These are phyloP conservation scores for Amaranthus tricolor DNA, from an alignment of 179 eudicot genomes.

Conservation along the genomic window DNA sequence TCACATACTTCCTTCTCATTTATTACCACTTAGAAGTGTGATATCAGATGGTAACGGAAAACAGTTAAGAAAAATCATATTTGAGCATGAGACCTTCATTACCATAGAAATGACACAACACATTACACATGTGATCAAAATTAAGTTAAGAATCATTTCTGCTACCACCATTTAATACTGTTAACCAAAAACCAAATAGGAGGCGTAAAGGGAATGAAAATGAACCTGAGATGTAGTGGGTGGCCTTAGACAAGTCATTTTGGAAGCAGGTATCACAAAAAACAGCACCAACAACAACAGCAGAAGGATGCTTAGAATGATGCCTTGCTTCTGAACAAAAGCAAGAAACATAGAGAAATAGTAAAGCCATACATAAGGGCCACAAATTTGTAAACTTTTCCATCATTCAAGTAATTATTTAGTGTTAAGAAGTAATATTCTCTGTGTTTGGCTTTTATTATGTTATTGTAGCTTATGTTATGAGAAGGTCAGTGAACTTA, in stretches of 20 bases:
- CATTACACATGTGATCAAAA: neutral
- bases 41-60: no score
- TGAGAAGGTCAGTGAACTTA: constrained; percentile 13
- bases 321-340: constrained; percentile 47
- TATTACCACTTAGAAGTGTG: no score
- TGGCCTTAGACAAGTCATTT: constrained; percentile 38
- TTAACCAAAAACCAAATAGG: no score
- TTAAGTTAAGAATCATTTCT: no score
- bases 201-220: neutral
- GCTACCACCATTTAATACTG: no score
- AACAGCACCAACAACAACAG: constrained; percentile 61
- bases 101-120: neutral
- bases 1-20: no score
- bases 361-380: constrained; percentile 4
- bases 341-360: constrained; percentile 22
- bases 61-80: neutral
- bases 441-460: neutral
- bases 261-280: constrained; percentile 80
- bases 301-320: constrained; percentile 38
- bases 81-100: neutral
- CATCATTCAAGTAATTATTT: constrained; percentile 16
- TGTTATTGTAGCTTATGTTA: neutral
- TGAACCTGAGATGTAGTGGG: constrained; percentile 74
- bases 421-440: neutral
- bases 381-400: constrained; percentile 11